These are phyloP conservation scores for Cryptococcus sp. DNA, from an alignment of 1,284 basidiomycete genomes.

Conservation along the genomic window DNA sequence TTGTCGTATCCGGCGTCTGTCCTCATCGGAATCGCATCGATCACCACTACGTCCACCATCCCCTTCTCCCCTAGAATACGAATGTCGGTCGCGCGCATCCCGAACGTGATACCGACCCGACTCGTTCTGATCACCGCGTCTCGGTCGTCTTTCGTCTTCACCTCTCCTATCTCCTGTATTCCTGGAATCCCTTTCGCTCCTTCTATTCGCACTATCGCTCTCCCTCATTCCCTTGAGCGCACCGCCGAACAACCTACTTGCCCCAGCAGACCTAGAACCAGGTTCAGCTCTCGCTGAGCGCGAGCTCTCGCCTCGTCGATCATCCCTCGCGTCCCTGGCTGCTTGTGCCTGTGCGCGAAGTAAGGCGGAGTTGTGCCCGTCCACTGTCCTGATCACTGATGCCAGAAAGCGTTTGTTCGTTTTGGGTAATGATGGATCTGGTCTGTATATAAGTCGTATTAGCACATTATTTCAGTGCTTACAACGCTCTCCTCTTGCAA, in stretches of 20 bases:
- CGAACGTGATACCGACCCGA: not conserved
- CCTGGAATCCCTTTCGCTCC: conserved; percentile 48
- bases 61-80: too few relatives aligned
- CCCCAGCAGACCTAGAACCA: conserved; percentile 14
- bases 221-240: conserved; percentile 31
- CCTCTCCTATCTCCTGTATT: conserved; percentile 9
- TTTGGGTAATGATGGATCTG: conserved; percentile 61
- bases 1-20: too few relatives aligned
- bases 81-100: not conserved
- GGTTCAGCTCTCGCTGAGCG: conserved; percentile 2
- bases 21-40: too few relatives aligned
- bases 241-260: conserved; percentile 44
- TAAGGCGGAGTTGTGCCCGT: conserved; percentile 85
- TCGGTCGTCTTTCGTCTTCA: conserved; percentile 51
- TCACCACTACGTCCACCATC: too few relatives aligned
- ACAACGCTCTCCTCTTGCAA: not conserved
- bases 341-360: conserved; percentile 73
- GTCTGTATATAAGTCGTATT: conserved; percentile 24
- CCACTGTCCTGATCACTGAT: conserved; percentile 83
- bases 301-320: conserved; percentile 5
- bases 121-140: conserved; percentile 2
- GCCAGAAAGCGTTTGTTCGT: conserved; percentile 90
- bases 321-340: conserved; percentile 66
- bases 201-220: conserved; percentile 4
- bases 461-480: not conserved